phyloP scores from a whole-genome alignment of 108 stramenopile species.

The Cyclotella atomus region DNA sequence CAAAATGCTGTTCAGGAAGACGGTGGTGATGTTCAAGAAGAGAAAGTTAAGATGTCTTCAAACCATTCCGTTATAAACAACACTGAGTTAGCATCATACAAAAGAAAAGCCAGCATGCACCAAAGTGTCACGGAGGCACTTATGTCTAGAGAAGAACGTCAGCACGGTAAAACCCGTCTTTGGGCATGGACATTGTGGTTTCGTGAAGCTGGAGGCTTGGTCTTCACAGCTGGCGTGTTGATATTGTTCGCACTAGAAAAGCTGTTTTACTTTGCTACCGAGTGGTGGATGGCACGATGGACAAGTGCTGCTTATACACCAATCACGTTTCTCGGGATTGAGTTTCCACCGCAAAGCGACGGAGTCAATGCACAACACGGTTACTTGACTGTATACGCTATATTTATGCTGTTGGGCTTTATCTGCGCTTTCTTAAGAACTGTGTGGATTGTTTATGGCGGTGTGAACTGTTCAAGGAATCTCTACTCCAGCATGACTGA shows the following conservation, averaged over 20 bases:
- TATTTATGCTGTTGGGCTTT: constrained; percentile 58
- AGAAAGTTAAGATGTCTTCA: neutral
- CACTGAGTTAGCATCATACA: neutral
- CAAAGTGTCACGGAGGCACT: constrained; percentile 39
- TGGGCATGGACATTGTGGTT: constrained; percentile 87
- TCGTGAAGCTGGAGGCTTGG: constrained; percentile 70
- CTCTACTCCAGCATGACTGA: constrained; percentile 45
- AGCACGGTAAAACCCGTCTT: constrained; percentile 74
- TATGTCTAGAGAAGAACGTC: constrained; percentile 76
- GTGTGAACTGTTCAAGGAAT: constrained; percentile 42
- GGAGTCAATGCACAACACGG: constrained; percentile 68
- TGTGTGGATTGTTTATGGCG: constrained; percentile 60
- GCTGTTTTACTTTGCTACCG: constrained; percentile 72
- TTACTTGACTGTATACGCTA: constrained; percentile 65
- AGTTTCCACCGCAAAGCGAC: constrained; percentile 65
- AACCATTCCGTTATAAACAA: neutral
- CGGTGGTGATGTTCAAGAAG: constrained; percentile 9
- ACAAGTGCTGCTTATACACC: constrained; percentile 57
- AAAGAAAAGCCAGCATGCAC: constrained; percentile 24
- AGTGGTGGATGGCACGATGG: constrained; percentile 89
- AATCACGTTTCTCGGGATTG: constrained; percentile 53
- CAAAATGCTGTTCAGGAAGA: constrained; percentile 75
- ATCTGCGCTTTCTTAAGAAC: constrained; percentile 59
- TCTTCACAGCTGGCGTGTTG: constrained; percentile 54
- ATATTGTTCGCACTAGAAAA: constrained; percentile 76